These are phyloP conservation scores for Kregervanrija pseudodelftensis DNA, from an alignment of 805 yeast species.

Conservation along the genomic window DNA sequence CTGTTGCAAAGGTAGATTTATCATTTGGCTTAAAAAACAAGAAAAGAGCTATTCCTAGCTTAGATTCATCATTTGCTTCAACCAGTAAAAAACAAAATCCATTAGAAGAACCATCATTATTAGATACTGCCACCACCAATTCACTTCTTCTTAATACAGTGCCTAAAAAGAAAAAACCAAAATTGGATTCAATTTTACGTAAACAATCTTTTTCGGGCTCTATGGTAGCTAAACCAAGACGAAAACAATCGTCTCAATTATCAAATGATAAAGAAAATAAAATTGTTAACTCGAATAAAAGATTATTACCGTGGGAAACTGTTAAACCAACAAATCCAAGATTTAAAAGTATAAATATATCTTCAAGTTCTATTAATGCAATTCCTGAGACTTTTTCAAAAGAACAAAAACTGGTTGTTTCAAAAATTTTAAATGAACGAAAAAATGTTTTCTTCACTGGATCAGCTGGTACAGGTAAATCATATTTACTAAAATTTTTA, in stretches of 20 bases:
- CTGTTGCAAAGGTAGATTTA: too few species aligned
- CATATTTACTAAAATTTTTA: conserved; percentile 57
- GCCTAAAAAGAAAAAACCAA: too few species aligned
- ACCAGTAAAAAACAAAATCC: too few species aligned
- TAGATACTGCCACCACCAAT: too few species aligned
- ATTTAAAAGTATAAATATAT: neutral
- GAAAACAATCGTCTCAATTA: neutral
- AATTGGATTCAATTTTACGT: neutral
- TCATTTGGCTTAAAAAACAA: too few species aligned
- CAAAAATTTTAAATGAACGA: conserved; percentile 42
- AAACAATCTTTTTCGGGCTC: conserved; percentile 5
- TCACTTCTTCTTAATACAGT: too few species aligned
- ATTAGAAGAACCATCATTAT: too few species aligned
- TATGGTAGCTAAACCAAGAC: neutral
- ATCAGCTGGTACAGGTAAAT: conserved; percentile 85
- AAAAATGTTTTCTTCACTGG: conserved; percentile 70
- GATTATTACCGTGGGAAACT: too few species aligned
- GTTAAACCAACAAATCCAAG: neutral
- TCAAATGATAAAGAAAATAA: too few species aligned
- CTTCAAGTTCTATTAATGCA: neutral
- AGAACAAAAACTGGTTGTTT: conserved; percentile 38
- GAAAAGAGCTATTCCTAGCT: too few species aligned
- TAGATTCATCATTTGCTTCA: too few species aligned
- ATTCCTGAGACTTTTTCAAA: neutral
- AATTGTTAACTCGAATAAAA: too few species aligned